Conservation (phyloP, 2,329 filamentous ascomycete species). For the Ophiostoma sp. region DNA sequence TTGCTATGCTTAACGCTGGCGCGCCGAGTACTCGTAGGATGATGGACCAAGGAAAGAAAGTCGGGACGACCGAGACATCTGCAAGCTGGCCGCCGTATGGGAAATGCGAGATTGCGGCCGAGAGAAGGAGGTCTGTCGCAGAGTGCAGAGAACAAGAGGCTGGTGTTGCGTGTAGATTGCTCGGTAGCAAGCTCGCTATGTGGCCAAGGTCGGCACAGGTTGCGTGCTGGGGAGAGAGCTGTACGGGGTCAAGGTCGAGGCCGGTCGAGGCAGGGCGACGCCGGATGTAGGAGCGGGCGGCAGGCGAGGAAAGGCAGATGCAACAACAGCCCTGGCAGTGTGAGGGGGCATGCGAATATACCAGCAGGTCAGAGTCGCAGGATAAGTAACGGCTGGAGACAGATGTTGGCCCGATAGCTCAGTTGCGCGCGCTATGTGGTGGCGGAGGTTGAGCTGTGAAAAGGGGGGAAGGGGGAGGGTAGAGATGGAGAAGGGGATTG, state of each 20-base stretch:
- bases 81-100: slow-evolving; percentile 13
- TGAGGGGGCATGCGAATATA: neutral
- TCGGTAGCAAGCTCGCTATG: no score
- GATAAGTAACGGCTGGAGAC: neutral
- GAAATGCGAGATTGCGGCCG: neutral
- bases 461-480: neutral
- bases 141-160: no score
- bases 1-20: slow-evolving; percentile 15
- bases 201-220: no score
- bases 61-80: slow-evolving; percentile 26
- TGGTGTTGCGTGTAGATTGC: no score
- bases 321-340: neutral
- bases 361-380: neutral
- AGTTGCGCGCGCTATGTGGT: neutral
- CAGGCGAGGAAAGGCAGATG: neutral
- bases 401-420: neutral
- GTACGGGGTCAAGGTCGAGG: neutral
- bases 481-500: slow-evolving; percentile 12
- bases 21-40: slow-evolving; percentile 13
- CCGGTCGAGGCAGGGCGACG: neutral
- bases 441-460: slow-evolving; percentile 5
- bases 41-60: slow-evolving; percentile 15
- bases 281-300: neutral
- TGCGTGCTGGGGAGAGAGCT: no score
- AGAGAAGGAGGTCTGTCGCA: neutral